A percentile compares a stretch with the other conserved stretches of the same genome.
Evolutionary conservation across 306 rosid species (phyloP).

Genomic region (Dryas alaskensis): DNA sequence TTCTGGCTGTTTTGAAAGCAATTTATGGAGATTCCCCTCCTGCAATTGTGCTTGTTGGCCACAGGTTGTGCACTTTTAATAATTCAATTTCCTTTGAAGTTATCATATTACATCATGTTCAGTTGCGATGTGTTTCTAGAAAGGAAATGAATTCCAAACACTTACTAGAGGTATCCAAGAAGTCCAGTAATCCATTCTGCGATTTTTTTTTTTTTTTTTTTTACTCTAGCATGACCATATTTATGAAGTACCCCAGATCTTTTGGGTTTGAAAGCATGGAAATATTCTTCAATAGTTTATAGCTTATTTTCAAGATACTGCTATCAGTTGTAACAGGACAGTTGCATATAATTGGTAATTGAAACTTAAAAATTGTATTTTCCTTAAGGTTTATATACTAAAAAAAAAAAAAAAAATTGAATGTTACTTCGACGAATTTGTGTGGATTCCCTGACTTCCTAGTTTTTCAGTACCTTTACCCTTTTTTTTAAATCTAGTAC

Average conservation of each 20-base stretch:
- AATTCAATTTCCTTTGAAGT: slow-evolving; percentile 12
- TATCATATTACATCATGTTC: slow-evolving; percentile 14
- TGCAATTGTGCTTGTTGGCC: slow-evolving; percentile 82
- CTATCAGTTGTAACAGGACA: neutral
- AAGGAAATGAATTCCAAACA: neutral
- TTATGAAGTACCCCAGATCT: slow-evolving; percentile 7
- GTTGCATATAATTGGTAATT: neutral
- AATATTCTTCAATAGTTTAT: neutral
- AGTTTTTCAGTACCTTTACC: neutral
- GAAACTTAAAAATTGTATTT: neutral
- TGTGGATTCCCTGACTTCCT: neutral
- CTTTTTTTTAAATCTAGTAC: neutral
- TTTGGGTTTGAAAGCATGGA: neutral
- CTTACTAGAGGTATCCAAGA: neutral
- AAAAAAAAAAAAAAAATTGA: too few relatives aligned
- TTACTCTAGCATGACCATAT: neutral
- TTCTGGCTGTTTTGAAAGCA: slow-evolving; percentile 63
- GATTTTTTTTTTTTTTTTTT: neutral
- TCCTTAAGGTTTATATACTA: neutral
- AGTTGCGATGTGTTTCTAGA: neutral
- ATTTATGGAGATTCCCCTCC: slow-evolving; percentile 82
- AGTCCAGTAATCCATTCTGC: neutral
- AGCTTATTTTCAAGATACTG: neutral
- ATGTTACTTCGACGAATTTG: neutral
- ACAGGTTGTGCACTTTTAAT: slow-evolving; percentile 51